Conservation (phyloP, 2,329 filamentous ascomycete genomes). For the Arachnopeziza araneosa region DNA sequence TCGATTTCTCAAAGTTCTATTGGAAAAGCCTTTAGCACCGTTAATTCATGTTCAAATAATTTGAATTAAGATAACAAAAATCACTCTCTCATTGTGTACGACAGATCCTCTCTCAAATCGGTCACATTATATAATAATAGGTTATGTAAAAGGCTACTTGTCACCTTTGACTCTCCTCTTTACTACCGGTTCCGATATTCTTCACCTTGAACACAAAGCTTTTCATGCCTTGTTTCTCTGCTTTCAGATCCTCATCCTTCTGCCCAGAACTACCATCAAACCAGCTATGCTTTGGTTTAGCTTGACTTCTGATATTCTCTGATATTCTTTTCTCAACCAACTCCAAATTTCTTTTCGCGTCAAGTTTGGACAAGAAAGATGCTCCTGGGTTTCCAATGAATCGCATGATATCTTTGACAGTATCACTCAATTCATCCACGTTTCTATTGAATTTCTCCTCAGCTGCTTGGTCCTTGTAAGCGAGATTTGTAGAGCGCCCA, state of each 20-base stretch:
- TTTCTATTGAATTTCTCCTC: slow-evolving; percentile 60
- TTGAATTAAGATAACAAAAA: no score
- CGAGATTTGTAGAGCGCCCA: slow-evolving; percentile 36
- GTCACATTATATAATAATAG: no score
- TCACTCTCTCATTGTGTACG: no score
- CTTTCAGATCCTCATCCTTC: slow-evolving; percentile 34
- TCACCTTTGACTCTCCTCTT: background rate
- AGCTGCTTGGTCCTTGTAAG: slow-evolving; percentile 29
- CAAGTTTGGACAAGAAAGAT: slow-evolving; percentile 63
- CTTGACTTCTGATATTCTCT: slow-evolving; percentile 61
- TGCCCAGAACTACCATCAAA: slow-evolving; percentile 31
- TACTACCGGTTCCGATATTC: background rate
- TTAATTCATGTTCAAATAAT: no score
- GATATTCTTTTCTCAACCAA: slow-evolving; percentile 67
- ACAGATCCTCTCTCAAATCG: no score
- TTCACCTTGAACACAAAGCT: slow-evolving; percentile 20
- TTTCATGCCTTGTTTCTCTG: slow-evolving; percentile 23
- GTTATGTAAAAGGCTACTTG: background rate
- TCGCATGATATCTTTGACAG: slow-evolving; percentile 51
- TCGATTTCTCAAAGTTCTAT: no score
- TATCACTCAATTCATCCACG: slow-evolving; percentile 60
- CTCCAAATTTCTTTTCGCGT: slow-evolving; percentile 73
- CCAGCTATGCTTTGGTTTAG: slow-evolving; percentile 63
- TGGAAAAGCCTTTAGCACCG: no score
- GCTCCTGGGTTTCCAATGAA: slow-evolving; percentile 72